These are phyloP conservation scores for Leishmania mexicana DNA, from an alignment of 208 protist species.

Conservation along the genomic window DNA sequence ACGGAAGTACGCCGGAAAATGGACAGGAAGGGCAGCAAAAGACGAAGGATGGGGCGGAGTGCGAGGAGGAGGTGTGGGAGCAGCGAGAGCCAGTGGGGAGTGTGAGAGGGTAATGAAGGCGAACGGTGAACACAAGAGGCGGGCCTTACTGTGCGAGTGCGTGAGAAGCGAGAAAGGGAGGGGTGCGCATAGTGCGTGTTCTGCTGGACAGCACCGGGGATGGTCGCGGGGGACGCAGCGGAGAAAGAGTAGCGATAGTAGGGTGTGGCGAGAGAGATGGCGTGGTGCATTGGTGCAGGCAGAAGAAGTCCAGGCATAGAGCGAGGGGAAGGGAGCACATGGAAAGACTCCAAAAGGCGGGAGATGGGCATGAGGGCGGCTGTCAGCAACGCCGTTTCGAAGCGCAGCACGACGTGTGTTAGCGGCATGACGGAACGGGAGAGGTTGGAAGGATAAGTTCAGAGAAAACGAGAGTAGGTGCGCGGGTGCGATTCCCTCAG, in stretches of 20 bases:
- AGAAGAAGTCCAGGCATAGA: background rate
- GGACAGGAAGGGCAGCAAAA: background rate
- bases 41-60: background rate
- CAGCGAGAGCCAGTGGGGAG: background rate
- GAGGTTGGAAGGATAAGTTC: background rate
- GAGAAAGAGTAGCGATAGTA: background rate
- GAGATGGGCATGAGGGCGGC: background rate
- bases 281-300: background rate
- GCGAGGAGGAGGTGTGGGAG: background rate
- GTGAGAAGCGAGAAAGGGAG: background rate
- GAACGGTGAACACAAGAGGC: background rate
- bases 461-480: background rate
- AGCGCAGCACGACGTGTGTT: background rate
- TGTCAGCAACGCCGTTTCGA: background rate
- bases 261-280: background rate
- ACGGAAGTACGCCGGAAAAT: background rate
- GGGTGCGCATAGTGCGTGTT: background rate
- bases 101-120: background rate
- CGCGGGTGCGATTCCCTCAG: background rate
- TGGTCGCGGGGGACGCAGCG: background rate
- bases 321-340: background rate
- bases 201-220: background rate
- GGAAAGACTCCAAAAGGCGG: background rate
- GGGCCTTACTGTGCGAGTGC: background rate
- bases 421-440: background rate